These are phyloP conservation scores for Vitis labrusca DNA, from an alignment of 164 flowering plant genomes.

Conservation along the genomic window DNA sequence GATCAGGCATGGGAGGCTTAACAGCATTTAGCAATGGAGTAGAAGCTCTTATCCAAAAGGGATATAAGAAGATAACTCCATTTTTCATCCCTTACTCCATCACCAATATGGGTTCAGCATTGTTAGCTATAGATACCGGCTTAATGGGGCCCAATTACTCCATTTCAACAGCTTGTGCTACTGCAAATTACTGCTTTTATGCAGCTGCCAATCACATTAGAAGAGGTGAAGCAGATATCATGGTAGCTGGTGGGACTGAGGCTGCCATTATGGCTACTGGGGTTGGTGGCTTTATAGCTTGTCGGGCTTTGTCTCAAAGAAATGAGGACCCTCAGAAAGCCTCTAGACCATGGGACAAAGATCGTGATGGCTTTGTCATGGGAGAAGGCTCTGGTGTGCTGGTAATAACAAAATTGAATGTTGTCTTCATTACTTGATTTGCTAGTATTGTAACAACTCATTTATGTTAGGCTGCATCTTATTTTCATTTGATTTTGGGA, in stretches of 20 bases:
- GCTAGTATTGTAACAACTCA: neutral
- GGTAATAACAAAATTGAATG: slow-evolving; percentile 28
- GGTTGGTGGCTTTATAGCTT: slow-evolving; percentile 72
- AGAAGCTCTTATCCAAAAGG: slow-evolving; percentile 51
- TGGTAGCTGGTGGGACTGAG: slow-evolving; percentile 70
- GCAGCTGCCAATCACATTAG: slow-evolving; percentile 77
- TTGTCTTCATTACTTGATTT: neutral
- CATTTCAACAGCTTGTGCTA: slow-evolving; percentile 80
- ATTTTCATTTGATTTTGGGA: too few relatives aligned
- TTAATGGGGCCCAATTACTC: slow-evolving; percentile 80
- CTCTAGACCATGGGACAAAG: slow-evolving; percentile 68
- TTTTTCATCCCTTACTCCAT: slow-evolving; percentile 77
- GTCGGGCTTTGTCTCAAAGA: slow-evolving; percentile 72
- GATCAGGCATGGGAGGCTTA: slow-evolving; percentile 78
- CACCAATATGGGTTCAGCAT: slow-evolving; percentile 76
- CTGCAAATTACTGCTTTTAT: slow-evolving; percentile 72
- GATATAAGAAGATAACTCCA: slow-evolving; percentile 66
- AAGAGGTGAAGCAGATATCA: slow-evolving; percentile 66
- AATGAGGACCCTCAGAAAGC: slow-evolving; percentile 57
- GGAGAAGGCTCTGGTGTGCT: slow-evolving; percentile 81
- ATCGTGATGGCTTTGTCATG: slow-evolving; percentile 77
- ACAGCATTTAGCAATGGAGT: slow-evolving; percentile 59
- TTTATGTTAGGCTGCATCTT: neutral
- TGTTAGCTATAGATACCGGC: slow-evolving; percentile 72
- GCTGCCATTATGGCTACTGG: slow-evolving; percentile 58